Evolutionary conservation across 2,329 filamentous ascomycete species (phyloP).

Genomic region (Fusarium scirpi): DNA sequence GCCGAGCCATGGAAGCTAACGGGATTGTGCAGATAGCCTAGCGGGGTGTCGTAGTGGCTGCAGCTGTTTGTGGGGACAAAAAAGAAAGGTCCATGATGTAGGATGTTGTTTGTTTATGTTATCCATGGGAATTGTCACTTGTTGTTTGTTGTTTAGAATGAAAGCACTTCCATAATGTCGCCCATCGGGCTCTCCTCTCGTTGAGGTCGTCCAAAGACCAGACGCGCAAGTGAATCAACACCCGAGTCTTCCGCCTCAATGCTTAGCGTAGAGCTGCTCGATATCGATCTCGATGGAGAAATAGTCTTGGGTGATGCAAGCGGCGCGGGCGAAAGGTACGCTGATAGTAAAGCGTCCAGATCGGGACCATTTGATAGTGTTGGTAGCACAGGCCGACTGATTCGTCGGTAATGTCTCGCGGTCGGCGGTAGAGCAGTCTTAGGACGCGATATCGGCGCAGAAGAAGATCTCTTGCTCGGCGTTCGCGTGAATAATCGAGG

Average conservation of each 20-base stretch:
- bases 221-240: constrained; percentile 29
- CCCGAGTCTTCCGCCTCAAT: constrained; percentile 35
- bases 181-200: constrained; percentile 35
- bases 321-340: constrained; percentile 33
- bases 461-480: constrained; percentile 34
- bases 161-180: constrained; percentile 40
- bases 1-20: constrained; percentile 28
- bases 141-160: constrained; percentile 11
- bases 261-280: constrained; percentile 37
- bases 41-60: constrained; percentile 3
- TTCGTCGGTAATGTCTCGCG: constrained; percentile 37
- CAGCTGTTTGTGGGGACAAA: constrained; percentile 3
- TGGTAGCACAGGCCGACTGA: constrained; percentile 41
- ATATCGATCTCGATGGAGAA: constrained; percentile 39
- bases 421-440: constrained; percentile 29
- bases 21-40: constrained; percentile 16
- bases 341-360: constrained; percentile 35
- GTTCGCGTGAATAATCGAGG: constrained; percentile 35
- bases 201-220: constrained; percentile 39
- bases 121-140: background rate
- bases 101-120: background rate
- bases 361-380: constrained; percentile 30
- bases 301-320: constrained; percentile 24
- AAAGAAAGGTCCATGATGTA: constrained; percentile 9
- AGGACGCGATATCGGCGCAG: constrained; percentile 29